Conservation (phyloP, 192 early-diverging fungal species). For the Anaeromyces robustus region DNA sequence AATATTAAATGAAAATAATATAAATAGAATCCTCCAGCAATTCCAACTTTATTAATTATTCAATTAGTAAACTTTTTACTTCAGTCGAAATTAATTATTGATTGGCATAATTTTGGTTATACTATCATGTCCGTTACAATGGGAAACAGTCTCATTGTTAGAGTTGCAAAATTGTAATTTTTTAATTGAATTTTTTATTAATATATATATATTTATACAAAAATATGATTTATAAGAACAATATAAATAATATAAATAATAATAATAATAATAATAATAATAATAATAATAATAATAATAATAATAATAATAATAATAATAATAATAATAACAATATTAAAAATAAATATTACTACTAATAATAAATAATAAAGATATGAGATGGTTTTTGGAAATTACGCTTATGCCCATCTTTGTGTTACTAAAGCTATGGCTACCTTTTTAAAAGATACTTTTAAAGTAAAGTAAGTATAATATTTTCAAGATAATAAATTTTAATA, state of each 20-base stretch:
- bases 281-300: no score
- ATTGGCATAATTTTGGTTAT: slow-evolving; percentile 97
- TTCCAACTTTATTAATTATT: slow-evolving; percentile 74
- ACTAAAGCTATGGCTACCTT: slow-evolving; percentile 65
- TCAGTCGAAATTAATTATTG: slow-evolving; percentile 63
- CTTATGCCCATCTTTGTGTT: slow-evolving; percentile 72
- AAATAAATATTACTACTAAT: no score
- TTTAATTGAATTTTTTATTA: no score
- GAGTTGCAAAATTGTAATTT: slow-evolving; percentile 26
- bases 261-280: no score
- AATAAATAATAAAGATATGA: slow-evolving; percentile 28
- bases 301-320: no score
- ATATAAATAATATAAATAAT: no score
- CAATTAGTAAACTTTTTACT: slow-evolving; percentile 48
- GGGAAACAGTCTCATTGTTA: slow-evolving; percentile 38
- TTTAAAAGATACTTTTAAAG: slow-evolving; percentile 37
- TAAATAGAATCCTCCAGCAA: slow-evolving; percentile 77
- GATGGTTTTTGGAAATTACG: slow-evolving; percentile 35
- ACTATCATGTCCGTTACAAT: slow-evolving; percentile 64
- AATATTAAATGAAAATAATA: no score
- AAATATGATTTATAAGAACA: background rate
- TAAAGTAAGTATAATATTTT: slow-evolving; percentile 28
- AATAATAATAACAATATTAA: no score
- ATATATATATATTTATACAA: slow-evolving; percentile 9
- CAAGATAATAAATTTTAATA: no score